These are phyloP conservation scores for Polyporus tsugae DNA, from an alignment of 1,284 basidiomycete genomes.

Conservation along the genomic window DNA sequence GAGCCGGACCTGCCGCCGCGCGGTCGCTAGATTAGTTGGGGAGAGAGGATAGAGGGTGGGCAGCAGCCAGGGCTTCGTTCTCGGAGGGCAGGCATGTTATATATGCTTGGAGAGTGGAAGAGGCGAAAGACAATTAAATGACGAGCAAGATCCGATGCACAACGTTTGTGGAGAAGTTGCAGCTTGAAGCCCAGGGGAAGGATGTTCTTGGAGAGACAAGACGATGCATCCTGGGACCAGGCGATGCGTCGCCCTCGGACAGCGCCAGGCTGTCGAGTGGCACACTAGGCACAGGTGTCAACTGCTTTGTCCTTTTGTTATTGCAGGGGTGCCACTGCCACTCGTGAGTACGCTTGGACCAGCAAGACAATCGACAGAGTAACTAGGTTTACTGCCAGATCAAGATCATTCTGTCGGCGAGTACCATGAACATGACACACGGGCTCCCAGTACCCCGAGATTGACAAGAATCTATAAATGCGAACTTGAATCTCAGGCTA, in stretches of 20 bases:
- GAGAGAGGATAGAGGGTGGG: neutral
- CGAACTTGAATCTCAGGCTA: too few species aligned
- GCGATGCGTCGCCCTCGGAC: neutral
- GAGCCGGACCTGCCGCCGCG: neutral
- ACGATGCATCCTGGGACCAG: neutral
- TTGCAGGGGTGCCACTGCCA: neutral
- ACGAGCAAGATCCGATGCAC: neutral
- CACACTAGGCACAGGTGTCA: neutral
- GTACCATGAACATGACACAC: too few species aligned
- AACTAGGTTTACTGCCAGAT: too few species aligned
- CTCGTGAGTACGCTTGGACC: neutral
- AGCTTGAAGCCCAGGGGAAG: neutral
- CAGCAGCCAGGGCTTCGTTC: constrained; percentile 1
- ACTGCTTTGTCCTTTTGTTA: neutral
- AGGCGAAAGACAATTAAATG: neutral
- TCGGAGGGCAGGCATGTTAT: neutral
- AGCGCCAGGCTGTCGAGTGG: neutral
- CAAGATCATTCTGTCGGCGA: too few species aligned
- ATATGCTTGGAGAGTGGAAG: neutral
- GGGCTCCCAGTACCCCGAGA: neutral
- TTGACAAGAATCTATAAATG: too few species aligned
- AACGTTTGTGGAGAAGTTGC: neutral
- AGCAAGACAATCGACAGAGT: too few species aligned
- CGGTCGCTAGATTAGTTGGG: neutral
- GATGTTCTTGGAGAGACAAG: neutral